Evolutionary conservation across 176 grass and related monocot species (phyloP).

Genomic region (Paspalum notatum): DNA sequence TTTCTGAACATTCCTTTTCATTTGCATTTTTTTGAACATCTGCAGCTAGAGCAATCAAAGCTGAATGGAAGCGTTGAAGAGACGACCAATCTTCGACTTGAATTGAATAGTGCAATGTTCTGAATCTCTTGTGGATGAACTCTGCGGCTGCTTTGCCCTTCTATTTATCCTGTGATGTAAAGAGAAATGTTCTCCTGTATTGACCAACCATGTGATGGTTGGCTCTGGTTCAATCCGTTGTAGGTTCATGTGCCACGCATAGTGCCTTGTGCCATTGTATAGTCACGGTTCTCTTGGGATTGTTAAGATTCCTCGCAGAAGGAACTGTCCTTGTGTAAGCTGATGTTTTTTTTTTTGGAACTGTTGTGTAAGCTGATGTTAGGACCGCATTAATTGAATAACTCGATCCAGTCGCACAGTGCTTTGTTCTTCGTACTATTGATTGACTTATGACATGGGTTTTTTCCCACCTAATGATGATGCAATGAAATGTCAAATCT

Average conservation of each 20-base stretch:
- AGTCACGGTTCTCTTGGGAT: background rate
- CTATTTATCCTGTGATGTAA: constrained; percentile 53
- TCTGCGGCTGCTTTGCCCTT: constrained; percentile 24
- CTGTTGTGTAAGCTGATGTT: constrained; percentile 34
- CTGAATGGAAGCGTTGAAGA: constrained; percentile 81
- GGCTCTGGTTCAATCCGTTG: constrained; percentile 42
- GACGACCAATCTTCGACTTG: constrained; percentile 8
- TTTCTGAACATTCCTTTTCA: constrained; percentile 2
- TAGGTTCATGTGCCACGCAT: constrained; percentile 36
- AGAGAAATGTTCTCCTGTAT: constrained; percentile 44
- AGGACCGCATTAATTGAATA: constrained; percentile 10
- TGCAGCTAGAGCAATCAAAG: constrained; percentile 65
- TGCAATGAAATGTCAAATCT: too few species aligned
- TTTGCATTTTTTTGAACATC: constrained; percentile 14
- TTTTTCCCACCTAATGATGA: background rate
- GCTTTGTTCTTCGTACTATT: background rate
- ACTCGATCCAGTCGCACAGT: background rate
- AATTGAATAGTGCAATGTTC: constrained; percentile 13
- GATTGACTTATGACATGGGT: too few species aligned
- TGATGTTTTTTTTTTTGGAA: constrained; percentile 30
- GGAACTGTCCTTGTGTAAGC: constrained; percentile 33
- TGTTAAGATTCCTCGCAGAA: constrained; percentile 19
- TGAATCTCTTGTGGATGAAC: constrained; percentile 32
- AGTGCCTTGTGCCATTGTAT: constrained; percentile 38
- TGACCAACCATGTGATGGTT: constrained; percentile 43